Evolutionary conservation across 345 rosid genomes (phyloP), one percentile per base, ranked within the genome.

Genomic region (Eucalyptus regnans): DNA sequence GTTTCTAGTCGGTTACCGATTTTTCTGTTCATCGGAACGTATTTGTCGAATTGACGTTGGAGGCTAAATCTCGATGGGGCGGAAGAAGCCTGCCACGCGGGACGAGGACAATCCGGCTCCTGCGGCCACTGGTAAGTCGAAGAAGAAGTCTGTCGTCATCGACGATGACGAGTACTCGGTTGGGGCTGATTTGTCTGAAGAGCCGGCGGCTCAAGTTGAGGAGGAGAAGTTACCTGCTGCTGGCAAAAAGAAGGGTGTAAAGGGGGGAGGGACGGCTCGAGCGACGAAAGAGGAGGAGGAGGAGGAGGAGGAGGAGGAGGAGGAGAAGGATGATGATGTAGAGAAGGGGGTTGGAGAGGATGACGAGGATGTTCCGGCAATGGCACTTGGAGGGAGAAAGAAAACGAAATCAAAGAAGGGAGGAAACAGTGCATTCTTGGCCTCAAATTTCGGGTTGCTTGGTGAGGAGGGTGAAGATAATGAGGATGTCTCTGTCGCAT

Each of bases 141-240:
- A 95, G 95, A 97, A 97, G 92, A 97, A 96, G 93, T 91, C 91
- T 7, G 8, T 91, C 22, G 90, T 91, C 89, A 94, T 97, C 31
- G 99, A 97, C 87, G 99, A 96, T 88, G 98, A 96, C 86, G 99
- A 97, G 92, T 97, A 97, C 81, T 92, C 96, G 3, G 81, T 96
- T 50, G 97, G 93, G 27, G 93, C 96, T 2, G 96, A 93, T 76
- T 58, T 95, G 60, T 90, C 95, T 4, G 96, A 94, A 92, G 98
- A 95, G 76, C 87, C 92, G 9, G 83, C 46, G 27, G 12, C 46
- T 22, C 93, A 85, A 25, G 93, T 71, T 56, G 89, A 91, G 90
- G 95, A 92, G 46, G 96, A 94, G 64, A 89, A 87, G 86, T 91
- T 88, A 81, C 91, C 89, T 10, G 90, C 89, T 50, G 86, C 93